Percentiles rank a stretch among this genome's conserved stretches.
Evolutionary conservation across 2,329 filamentous ascomycete species (phyloP).

Genomic region (Colletotrichum tofieldiae): DNA sequence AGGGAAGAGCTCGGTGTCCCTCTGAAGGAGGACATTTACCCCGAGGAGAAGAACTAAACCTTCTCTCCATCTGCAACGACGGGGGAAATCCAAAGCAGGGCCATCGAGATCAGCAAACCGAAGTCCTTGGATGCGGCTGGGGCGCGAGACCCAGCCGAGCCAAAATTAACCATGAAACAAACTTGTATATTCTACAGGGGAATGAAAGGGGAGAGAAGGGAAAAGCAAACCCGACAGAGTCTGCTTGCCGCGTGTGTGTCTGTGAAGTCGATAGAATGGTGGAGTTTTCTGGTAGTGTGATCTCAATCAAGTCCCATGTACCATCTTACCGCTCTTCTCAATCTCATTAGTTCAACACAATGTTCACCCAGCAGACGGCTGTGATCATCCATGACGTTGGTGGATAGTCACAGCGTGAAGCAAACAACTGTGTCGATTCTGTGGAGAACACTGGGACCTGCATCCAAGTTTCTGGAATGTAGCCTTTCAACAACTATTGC

Average conservation of each 20-base stretch:
- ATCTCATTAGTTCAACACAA: constrained; percentile 23
- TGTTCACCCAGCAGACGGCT: background rate
- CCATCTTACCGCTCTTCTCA: constrained; percentile 27
- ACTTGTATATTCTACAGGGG: constrained; percentile 57
- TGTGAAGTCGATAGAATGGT: constrained; percentile 42
- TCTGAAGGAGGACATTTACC: constrained; percentile 94
- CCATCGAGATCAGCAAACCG: constrained; percentile 4
- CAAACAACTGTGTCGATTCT: constrained; percentile 18
- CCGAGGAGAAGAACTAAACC: constrained; percentile 68
- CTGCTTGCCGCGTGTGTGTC: constrained; percentile 24
- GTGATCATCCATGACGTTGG: background rate
- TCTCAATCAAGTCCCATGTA: constrained; percentile 41
- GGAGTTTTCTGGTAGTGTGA: constrained; percentile 39
- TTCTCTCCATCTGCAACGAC: constrained; percentile 1
- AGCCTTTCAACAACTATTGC: background rate
- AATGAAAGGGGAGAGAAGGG: constrained; percentile 31
- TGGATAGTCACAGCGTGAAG: background rate
- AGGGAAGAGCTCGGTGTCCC: constrained; percentile 93
- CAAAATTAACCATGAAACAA: constrained; percentile 34
- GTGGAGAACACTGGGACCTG: constrained; percentile 3
- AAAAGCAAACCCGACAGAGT: constrained; percentile 27
- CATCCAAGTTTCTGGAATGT: background rate
- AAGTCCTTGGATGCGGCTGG: constrained; percentile 28
- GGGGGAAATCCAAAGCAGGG: background rate
- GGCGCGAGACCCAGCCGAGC: constrained; percentile 6